These are phyloP conservation scores for Drechslerella stenobrocha DNA, from an alignment of 2,329 filamentous ascomycete genomes.

Conservation along the genomic window DNA sequence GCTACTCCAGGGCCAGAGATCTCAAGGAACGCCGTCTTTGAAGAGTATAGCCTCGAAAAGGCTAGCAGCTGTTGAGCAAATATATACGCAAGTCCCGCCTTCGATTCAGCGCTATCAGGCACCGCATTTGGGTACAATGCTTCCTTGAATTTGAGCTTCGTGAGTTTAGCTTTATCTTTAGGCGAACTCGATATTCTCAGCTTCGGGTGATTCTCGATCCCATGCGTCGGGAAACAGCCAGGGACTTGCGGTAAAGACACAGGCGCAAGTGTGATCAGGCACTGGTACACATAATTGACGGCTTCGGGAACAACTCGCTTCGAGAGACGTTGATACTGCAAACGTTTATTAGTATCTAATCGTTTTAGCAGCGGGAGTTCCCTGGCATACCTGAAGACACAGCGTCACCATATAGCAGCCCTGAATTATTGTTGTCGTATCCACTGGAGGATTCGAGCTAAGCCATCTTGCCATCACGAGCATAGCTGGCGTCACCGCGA, in stretches of 20 bases:
- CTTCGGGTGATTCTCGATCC: slow-evolving; percentile 61
- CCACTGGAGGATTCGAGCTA: slow-evolving; percentile 71
- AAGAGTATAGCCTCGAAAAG: slow-evolving; percentile 51
- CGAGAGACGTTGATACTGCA: slow-evolving; percentile 76
- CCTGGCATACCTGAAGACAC: slow-evolving; percentile 59
- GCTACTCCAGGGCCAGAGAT: slow-evolving; percentile 4
- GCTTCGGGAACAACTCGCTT: slow-evolving; percentile 89
- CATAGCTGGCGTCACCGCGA: slow-evolving; percentile 86
- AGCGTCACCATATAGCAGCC: slow-evolving; percentile 81
- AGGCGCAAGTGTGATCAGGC: slow-evolving; percentile 69
- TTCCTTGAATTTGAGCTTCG: slow-evolving; percentile 66
- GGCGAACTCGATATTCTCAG: slow-evolving; percentile 56
- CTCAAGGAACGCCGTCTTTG: slow-evolving; percentile 40
- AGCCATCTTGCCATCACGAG: slow-evolving; percentile 82
- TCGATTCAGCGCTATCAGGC: slow-evolving; percentile 56
- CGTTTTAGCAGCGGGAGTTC: background rate
- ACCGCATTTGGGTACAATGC: slow-evolving; percentile 56
- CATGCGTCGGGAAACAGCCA: slow-evolving; percentile 66
- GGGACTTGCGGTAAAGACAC: slow-evolving; percentile 58
- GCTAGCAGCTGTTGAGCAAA: slow-evolving; percentile 33
- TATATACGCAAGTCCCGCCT: slow-evolving; percentile 58
- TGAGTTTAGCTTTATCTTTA: slow-evolving; percentile 55
- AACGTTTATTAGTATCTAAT: slow-evolving; percentile 1
- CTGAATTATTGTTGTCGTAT: slow-evolving; percentile 68
- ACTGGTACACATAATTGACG: slow-evolving; percentile 77